phyloP scores from a whole-genome alignment of 2,329 filamentous ascomycete genomes.

The Monilinia laxa region DNA sequence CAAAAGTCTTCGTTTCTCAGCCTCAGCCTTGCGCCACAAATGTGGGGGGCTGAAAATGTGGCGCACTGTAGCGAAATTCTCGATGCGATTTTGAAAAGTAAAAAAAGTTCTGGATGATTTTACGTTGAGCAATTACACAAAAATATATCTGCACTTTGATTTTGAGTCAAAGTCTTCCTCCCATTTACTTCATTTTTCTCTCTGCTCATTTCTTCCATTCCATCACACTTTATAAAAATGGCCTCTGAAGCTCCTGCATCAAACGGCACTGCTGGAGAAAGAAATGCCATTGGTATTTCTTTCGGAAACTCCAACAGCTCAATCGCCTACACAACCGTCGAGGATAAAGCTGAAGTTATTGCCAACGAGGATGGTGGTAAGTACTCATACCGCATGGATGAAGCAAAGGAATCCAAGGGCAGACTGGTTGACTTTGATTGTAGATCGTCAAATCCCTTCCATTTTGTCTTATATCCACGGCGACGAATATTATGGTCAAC shows the following conservation, averaged over 20 bases:
- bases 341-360: constrained; percentile 96
- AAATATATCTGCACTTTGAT: constrained; percentile 20
- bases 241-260: constrained; percentile 33
- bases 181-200: not conserved
- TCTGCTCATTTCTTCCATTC: not conserved
- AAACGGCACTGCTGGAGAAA: constrained; percentile 44
- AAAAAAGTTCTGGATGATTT: constrained; percentile 32
- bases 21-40: constrained; percentile 33
- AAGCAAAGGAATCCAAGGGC: not conserved
- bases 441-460: constrained; percentile 95
- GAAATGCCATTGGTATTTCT: constrained; percentile 85
- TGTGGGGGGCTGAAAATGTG: constrained; percentile 23
- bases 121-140: constrained; percentile 8
- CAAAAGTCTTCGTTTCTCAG: constrained; percentile 25
- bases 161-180: constrained; percentile 11
- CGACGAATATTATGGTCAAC: constrained; percentile 93
- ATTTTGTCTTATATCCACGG: constrained; percentile 92
- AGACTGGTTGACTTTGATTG: constrained; percentile 28
- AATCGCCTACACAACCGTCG: constrained; percentile 88
- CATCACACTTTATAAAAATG: constrained; percentile 33
- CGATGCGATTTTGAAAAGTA: constrained; percentile 25
- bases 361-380: constrained; percentile 96
- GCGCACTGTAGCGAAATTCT: constrained; percentile 37
- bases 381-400: constrained; percentile 38
- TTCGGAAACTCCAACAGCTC: constrained; percentile 99